A percentile compares a stretch with the other conserved stretches of the same genome.
These are phyloP conservation scores for Licmophora abbreviata DNA, from an alignment of 108 stramenopile genomes.

Conservation along the genomic window DNA sequence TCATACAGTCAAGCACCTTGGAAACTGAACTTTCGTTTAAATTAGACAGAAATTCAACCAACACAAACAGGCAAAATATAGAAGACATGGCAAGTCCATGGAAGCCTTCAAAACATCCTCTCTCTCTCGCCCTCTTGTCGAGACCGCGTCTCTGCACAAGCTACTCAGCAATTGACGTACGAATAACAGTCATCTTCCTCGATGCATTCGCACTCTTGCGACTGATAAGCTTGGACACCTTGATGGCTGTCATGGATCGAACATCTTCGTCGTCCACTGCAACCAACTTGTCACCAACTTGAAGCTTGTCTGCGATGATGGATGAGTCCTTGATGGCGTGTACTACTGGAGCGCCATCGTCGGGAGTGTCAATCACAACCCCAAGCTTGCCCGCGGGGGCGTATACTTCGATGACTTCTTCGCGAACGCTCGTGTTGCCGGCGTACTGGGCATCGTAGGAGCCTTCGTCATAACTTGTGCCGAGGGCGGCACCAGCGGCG, in stretches of 20 bases:
- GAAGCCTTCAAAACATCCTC: too few relatives aligned
- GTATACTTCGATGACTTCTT: slow-evolving; percentile 64
- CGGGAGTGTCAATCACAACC: slow-evolving; percentile 86
- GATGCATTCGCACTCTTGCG: slow-evolving; percentile 70
- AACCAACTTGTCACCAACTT: slow-evolving; percentile 81
- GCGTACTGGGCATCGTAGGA: slow-evolving; percentile 17
- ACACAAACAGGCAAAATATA: too few relatives aligned
- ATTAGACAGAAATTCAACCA: too few relatives aligned
- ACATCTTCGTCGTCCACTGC: slow-evolving; percentile 87
- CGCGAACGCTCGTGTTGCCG: slow-evolving; percentile 41
- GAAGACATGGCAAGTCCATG: too few relatives aligned
- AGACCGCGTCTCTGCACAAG: not conserved
- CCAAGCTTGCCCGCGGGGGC: slow-evolving; percentile 87
- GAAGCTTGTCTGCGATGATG: slow-evolving; percentile 64
- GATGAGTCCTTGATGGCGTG: slow-evolving; percentile 84
- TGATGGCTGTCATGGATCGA: slow-evolving; percentile 82
- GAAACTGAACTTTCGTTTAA: too few relatives aligned
- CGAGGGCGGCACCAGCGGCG: slow-evolving; percentile 41
- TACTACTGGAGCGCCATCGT: slow-evolving; percentile 78
- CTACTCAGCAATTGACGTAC: slow-evolving; percentile 24
- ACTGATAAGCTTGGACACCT: slow-evolving; percentile 81
- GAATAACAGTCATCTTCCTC: slow-evolving; percentile 72
- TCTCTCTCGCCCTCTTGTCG: too few relatives aligned
- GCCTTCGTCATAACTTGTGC: slow-evolving; percentile 14
- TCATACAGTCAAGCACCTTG: too few relatives aligned